Evolutionary conservation across 108 stramenopile species (phyloP).

Genomic region (Asterionellopsis glacialis): DNA sequence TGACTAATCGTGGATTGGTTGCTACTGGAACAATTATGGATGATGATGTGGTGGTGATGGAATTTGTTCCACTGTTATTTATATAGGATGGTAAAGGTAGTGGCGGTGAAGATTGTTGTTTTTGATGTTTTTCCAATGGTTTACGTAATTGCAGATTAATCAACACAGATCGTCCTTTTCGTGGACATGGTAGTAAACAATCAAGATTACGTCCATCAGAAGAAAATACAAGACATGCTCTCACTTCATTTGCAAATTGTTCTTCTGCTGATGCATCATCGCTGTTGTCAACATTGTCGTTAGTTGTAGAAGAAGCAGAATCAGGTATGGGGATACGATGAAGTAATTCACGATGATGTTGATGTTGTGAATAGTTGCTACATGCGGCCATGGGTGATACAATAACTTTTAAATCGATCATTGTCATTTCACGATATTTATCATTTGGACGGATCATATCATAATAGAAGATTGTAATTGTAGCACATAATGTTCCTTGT

Average conservation of each 20-base stretch:
- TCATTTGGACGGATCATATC: neutral
- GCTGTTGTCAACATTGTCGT: neutral
- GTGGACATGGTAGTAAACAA: conserved; percentile 5
- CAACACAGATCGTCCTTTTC: neutral
- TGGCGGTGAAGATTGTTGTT: neutral
- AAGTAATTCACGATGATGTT: neutral
- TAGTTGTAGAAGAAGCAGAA: neutral
- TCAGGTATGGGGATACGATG: neutral
- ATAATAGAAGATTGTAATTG: neutral
- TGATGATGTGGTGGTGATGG: neutral
- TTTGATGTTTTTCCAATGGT: neutral
- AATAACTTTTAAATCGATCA: too few species aligned
- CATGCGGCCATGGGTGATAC: too few species aligned
- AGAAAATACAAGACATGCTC: neutral
- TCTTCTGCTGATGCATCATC: neutral
- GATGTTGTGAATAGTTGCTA: neutral
- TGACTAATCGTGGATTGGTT: too few species aligned
- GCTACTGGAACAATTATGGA: neutral
- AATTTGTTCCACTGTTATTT: neutral
- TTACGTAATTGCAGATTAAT: neutral
- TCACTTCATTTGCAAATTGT: neutral
- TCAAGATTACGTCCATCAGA: conserved; percentile 3
- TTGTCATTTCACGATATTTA: neutral
- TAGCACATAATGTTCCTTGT: neutral
- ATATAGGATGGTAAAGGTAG: conserved; percentile 1